phyloP scores from a whole-genome alignment of 2,329 filamentous ascomycete species.

The Colletotrichum sp. region DNA sequence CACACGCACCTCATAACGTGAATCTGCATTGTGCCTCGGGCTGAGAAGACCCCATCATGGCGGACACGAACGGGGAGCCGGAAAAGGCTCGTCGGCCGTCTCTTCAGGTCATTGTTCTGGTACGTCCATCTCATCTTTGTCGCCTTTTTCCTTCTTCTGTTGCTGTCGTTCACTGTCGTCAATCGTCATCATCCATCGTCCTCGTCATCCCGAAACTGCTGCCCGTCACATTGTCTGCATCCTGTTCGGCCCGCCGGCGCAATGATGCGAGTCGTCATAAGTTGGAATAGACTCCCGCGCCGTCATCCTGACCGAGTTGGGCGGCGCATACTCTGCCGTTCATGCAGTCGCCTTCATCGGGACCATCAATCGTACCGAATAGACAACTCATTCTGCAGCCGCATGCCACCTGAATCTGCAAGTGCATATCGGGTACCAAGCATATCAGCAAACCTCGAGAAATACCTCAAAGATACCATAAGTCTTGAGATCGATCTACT shows the following conservation, averaged over 20 bases:
- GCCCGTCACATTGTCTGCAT: not conserved
- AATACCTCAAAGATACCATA: not conserved
- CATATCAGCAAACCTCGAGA: not conserved
- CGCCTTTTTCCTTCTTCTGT: not conserved
- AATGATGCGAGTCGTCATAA: not conserved
- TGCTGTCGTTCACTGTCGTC: not conserved
- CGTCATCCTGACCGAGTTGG: not conserved
- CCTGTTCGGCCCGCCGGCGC: not conserved
- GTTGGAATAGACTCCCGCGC: not conserved
- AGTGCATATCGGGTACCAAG: not conserved
- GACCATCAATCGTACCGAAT: not conserved
- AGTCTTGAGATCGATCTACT: not conserved
- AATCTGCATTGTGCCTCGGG: not conserved
- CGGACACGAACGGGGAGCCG: conserved; percentile 10
- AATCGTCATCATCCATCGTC: not conserved
- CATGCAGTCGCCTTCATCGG: conserved; percentile 13
- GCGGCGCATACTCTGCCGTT: not conserved
- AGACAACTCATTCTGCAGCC: conserved; percentile 1
- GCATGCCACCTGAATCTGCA: not conserved
- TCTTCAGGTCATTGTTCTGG: conserved; percentile 77
- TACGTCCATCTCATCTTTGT: conserved; percentile 48
- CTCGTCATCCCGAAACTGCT: not conserved
- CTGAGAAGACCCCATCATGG: not conserved
- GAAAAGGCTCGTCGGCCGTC: conserved; percentile 42
- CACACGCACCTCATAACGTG: not conserved